Percentiles rank a stretch among this genome's conserved stretches.
phyloP scores from a whole-genome alignment of 2,329 filamentous ascomycete genomes.

The Fusarium secorum region DNA sequence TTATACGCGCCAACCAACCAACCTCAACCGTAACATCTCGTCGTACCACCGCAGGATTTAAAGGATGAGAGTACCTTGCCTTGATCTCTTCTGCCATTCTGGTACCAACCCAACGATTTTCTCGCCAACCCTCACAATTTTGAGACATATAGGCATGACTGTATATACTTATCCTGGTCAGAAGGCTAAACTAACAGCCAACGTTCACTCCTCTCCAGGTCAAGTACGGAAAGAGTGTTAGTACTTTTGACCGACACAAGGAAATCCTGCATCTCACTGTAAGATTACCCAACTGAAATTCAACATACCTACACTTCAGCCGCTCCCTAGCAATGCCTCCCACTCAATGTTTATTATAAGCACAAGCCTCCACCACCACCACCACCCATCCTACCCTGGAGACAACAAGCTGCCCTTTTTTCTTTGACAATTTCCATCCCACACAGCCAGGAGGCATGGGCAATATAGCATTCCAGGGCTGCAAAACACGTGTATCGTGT shows the following conservation, averaged over 20 bases:
- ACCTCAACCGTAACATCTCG: not conserved
- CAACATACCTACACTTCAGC: not conserved
- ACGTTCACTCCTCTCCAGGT: not conserved
- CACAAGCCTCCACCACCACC: not conserved
- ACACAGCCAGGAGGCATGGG: not conserved
- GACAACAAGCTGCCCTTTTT: not conserved
- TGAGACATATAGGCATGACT: not conserved
- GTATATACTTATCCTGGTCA: not conserved
- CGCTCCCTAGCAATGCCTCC: not conserved
- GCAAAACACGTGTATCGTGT: slow-evolving; percentile 17
- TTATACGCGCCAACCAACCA: not conserved
- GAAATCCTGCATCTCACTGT: not conserved
- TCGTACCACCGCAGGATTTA: not conserved
- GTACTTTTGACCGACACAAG: not conserved
- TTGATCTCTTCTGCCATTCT: not conserved
- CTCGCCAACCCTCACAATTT: slow-evolving; percentile 3
- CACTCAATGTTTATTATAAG: not conserved
- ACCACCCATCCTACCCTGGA: not conserved
- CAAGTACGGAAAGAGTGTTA: not conserved
- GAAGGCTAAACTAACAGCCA: not conserved
- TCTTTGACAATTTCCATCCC: not conserved
- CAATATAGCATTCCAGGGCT: not conserved
- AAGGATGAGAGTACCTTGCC: not conserved
- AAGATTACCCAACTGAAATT: not conserved
- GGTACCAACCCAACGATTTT: not conserved